Percentiles rank a stretch among this genome's conserved stretches.
Evolutionary conservation across 257 asterid species (phyloP).

Genomic region (Scutellaria galericulata): DNA sequence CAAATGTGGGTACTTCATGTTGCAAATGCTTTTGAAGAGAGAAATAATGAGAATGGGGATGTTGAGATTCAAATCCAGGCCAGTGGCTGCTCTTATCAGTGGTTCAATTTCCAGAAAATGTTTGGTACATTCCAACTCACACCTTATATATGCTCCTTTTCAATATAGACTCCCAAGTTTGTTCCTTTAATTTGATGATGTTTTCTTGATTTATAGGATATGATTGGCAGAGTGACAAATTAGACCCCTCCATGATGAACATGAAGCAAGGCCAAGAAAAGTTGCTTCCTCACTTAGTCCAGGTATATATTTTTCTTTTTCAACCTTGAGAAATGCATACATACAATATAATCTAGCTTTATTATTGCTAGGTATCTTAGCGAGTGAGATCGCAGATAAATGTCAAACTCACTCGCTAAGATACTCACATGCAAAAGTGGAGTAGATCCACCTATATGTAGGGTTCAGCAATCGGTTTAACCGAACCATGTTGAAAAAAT

Average conservation of each 20-base stretch:
- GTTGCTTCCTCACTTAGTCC: conserved; percentile 77
- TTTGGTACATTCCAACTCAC: conserved; percentile 56
- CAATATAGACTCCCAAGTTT: no score
- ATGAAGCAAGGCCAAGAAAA: conserved; percentile 61
- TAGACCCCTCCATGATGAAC: conserved; percentile 94
- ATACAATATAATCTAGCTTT: no score
- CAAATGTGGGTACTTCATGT: conserved; percentile 94
- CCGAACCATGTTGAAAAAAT: no score
- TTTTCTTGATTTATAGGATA: conserved; percentile 54
- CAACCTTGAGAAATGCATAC: no score
- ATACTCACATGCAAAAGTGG: no score
- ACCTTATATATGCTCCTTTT: no score
- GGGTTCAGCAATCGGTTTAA: no score
- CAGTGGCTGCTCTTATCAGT: conserved; percentile 80
- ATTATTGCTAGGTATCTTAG: no score
- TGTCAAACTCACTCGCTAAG: no score
- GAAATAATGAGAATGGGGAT: conserved; percentile 45
- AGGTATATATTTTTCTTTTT: conserved; percentile 43
- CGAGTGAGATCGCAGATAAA: no score
- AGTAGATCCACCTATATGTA: no score
- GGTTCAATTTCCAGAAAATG: conserved; percentile 99
- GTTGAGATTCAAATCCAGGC: conserved; percentile 75
- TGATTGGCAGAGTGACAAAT: conserved; percentile 89
- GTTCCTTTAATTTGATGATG: neutral
- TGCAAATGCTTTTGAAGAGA: conserved; percentile 82